A percentile compares a stretch with the other conserved stretches of the same genome.
phyloP scores from a whole-genome alignment of 2,329 filamentous ascomycete species.

The Madurella fahalii region DNA sequence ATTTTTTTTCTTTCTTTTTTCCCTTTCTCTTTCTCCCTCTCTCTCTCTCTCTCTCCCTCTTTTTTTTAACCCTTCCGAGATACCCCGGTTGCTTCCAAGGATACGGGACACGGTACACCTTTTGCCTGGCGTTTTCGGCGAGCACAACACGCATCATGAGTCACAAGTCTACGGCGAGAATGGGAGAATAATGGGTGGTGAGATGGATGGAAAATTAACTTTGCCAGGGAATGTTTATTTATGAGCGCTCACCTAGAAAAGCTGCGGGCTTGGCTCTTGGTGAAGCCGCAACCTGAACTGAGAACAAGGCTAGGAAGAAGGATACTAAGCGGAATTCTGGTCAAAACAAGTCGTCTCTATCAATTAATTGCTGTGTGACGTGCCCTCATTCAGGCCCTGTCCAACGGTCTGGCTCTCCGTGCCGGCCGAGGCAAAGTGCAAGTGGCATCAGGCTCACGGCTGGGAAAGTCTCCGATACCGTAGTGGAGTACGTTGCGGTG shows the following conservation, averaged over 20 bases:
- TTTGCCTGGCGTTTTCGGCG: constrained; percentile 1
- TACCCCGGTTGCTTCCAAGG: background rate
- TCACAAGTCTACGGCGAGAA: background rate
- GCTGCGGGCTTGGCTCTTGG: too few species aligned
- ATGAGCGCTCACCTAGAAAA: too few species aligned
- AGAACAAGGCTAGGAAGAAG: too few species aligned
- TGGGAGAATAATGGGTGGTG: background rate
- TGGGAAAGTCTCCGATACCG: constrained; percentile 16
- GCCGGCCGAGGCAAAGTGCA: constrained; percentile 5
- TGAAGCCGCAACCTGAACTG: too few species aligned
- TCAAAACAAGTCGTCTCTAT: too few species aligned
- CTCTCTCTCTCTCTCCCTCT: constrained; percentile 5
- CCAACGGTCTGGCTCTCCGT: too few species aligned
- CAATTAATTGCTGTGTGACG: too few species aligned
- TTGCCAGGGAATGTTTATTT: too few species aligned
- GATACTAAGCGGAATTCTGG: too few species aligned
- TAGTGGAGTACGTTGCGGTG: constrained; percentile 16
- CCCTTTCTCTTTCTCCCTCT: constrained; percentile 16
- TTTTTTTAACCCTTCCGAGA: background rate
- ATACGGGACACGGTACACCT: background rate
- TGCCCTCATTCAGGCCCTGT: too few species aligned
- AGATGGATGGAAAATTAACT: background rate
- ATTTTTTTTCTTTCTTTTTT: background rate
- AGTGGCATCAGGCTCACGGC: background rate
- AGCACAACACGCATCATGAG: background rate